A percentile compares a stretch with the other conserved stretches of the same genome.
Conservation (phyloP, 768 basidiomycete genomes). For the Russula brevipes region DNA sequence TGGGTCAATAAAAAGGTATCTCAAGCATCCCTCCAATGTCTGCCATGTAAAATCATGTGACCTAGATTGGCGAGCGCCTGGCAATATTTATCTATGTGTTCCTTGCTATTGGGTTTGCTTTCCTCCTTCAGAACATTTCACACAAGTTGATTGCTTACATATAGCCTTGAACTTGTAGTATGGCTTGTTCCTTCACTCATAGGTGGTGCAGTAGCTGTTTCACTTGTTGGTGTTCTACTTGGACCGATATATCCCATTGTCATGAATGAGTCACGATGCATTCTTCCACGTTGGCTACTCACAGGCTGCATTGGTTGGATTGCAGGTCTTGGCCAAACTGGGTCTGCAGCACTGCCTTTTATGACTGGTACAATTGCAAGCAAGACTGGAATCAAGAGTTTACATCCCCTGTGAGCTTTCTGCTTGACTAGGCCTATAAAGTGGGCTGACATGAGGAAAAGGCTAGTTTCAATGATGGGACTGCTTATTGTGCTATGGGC, state of each 20-base stretch:
- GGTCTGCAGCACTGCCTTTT: constrained; percentile 49
- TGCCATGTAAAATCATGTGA: neutral
- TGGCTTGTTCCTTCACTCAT: constrained; percentile 55
- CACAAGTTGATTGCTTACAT: neutral
- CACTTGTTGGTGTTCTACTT: constrained; percentile 49
- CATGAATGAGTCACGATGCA: constrained; percentile 38
- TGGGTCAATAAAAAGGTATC: constrained; percentile 44
- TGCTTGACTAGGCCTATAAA: neutral
- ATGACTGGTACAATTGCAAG: constrained; percentile 43
- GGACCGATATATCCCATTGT: constrained; percentile 45
- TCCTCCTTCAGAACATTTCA: neutral
- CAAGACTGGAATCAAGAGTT: constrained; percentile 38
- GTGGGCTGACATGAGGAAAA: constrained; percentile 10
- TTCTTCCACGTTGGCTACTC: constrained; percentile 43
- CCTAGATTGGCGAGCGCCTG: constrained; percentile 36
- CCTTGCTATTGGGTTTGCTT: constrained; percentile 36
- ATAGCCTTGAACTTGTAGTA: constrained; percentile 48
- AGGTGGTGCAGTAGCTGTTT: constrained; percentile 48
- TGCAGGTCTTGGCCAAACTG: constrained; percentile 46
- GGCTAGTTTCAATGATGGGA: constrained; percentile 40
- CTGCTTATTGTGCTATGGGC: constrained; percentile 41
- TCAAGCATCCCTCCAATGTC: neutral
- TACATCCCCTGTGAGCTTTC: constrained; percentile 46
- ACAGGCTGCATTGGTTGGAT: constrained; percentile 47
- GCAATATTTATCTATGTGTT: constrained; percentile 36